Evolutionary conservation across 805 yeast species (phyloP), one percentile per base, ranked within the genome.

Genomic region (Kodamaea fukazawae): DNA sequence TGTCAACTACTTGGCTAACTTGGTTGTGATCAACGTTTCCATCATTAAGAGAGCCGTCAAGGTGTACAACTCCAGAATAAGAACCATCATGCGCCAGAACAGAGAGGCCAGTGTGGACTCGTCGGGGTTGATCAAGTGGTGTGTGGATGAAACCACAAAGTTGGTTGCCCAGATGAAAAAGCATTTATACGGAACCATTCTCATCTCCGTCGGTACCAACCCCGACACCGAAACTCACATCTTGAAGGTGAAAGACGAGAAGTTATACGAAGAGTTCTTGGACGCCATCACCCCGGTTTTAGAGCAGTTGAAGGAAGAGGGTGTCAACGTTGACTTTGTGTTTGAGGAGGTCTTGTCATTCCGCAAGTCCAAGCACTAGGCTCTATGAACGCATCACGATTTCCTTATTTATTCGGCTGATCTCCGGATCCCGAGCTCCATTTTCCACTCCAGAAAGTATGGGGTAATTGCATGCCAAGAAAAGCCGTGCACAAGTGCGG

Each of bases 101-200:
- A 55, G 51, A 34, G 57, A 58, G 22, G 51, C 46, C 10, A 43
- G 45, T 4, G 59, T 57, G 7, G 60, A 59, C 31, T 70, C 83
- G 7, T 76, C 83, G 48, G 70, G 71, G 22, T 65, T 88, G 12
- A 82, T 87, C n/a, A 79, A 81, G 45, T 88, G 96, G 96, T 76
- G 83, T 25, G 76, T 77, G 41, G 73, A 73, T 9, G 83, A 81
- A 56, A 75, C 86, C 23, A 75, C 76, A 29, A 67, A 68, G 34
- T 83, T 84, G 47, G 78, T 79, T 22, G 63, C 67, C 12, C 60
- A 80, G 5, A 75, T 89, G 49, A 76, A 79, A 34, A 77, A 84
- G 41, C 90, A 85, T 49, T 61, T 90, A 17, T 68, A 78, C 34
- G 86, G 83, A 15, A 77, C 85, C 10, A 71, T 78, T 34, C 65